Percentiles rank a stretch among this genome's conserved stretches.
Evolutionary conservation across 352 stramenopile genomes (phyloP).

Genomic region (Phytophthora constricta): DNA sequence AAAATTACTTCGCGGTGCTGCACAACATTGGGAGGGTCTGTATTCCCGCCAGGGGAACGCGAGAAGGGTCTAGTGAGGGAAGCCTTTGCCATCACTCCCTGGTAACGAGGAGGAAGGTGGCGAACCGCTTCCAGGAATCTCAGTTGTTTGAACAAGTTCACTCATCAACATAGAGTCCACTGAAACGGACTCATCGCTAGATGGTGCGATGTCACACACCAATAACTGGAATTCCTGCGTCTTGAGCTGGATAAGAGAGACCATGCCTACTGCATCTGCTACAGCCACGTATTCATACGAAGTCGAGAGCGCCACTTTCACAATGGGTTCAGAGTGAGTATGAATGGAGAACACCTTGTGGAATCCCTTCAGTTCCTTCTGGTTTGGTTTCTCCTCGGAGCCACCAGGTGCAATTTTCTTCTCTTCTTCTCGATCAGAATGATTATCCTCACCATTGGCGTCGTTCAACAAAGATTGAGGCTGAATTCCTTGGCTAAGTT

Average conservation of each 20-base stretch:
- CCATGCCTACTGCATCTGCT: constrained; percentile 61
- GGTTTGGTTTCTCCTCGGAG: neutral
- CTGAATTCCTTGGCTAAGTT: constrained; percentile 46
- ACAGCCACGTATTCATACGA: constrained; percentile 59
- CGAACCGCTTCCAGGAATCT: constrained; percentile 48
- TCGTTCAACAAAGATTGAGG: too few relatives aligned
- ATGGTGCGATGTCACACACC: constrained; percentile 56
- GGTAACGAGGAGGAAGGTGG: constrained; percentile 13
- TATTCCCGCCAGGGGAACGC: neutral
- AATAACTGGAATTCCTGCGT: constrained; percentile 64
- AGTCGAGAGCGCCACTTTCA: constrained; percentile 52
- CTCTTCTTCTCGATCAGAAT: neutral
- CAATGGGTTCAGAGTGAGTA: constrained; percentile 66
- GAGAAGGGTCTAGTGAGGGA: constrained; percentile 3
- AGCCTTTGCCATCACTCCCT: constrained; percentile 20
- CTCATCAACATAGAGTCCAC: constrained; percentile 73
- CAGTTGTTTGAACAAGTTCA: constrained; percentile 67
- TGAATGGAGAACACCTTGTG: constrained; percentile 58
- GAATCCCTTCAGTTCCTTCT: constrained; percentile 44
- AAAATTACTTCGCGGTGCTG: constrained; percentile 63
- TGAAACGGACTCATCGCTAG: constrained; percentile 49
- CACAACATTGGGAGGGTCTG: constrained; percentile 24
- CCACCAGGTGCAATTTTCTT: neutral
- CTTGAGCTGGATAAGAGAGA: constrained; percentile 61
- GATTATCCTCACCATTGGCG: neutral